Base-by-base conservation (phyloP, 2,329 filamentous ascomycete species). In the Coniella vitis region DNA sequence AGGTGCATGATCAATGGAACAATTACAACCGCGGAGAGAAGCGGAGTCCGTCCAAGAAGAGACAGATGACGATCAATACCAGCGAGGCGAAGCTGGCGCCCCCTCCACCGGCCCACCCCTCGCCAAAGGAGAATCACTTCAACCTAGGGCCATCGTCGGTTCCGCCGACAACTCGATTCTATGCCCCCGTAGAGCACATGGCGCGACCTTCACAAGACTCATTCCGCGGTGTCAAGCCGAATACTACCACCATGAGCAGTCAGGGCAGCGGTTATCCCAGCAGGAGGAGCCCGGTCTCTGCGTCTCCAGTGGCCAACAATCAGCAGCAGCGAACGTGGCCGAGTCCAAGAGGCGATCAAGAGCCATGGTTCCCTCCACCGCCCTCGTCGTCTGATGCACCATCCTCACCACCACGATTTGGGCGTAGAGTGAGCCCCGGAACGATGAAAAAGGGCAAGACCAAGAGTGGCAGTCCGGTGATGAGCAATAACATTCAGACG, bases 401-500 rank as follows among this genome's bases (percentile, higher is more conserved):
- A 1, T 21, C 44, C 10, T 44, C 47, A 38, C 31, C 29, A 13
- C 42, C 21, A n/a, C 52, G 14, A 9, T 41, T 32, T 14, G 32
- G 14, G 8, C 47, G 47, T 7, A 53, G 50, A 35, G 36, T 32
- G 7, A 40, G 40, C 29, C n/a, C 25, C 19, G 36, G 47, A 4
- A 17, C 37, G 2, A 32, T 10, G 22, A 54, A 16, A 38, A 54
- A 42, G 39, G 34, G 7, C 16, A 53, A 48, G 17, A 57, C 49
- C 42, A 54, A 55, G 19, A 38, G 59, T 46, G 56, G 64, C 51
- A 57, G 62, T 52, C 69, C 68, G 0, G 61, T 65, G 0, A 66
- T 70, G 59, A 57, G 51, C 7, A 59, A 58, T 17, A 63, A 57
- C 47, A 64, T 72, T 16, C 63, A 65, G 57, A 65, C 62, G 8